Conservation (phyloP, 192 early-diverging fungal genomes). For the Phlyctochytrium arcticum region DNA sequence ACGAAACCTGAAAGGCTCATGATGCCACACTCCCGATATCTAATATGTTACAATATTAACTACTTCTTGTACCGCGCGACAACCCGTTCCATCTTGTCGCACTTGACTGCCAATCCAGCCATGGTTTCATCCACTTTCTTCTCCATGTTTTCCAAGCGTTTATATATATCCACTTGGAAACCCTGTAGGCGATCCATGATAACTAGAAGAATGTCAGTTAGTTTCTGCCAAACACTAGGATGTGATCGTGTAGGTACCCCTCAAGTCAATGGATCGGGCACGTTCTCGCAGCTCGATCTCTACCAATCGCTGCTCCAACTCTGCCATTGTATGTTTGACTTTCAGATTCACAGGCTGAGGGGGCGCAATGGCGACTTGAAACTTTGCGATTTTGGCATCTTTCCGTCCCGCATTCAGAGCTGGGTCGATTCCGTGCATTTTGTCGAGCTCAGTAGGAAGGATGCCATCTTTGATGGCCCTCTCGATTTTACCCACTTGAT, state of each 20-base stretch:
- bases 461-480: slow-evolving; percentile 48
- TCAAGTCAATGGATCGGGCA: slow-evolving; percentile 48
- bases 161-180: slow-evolving; percentile 46
- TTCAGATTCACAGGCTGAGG: slow-evolving; percentile 39
- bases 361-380: slow-evolving; percentile 36
- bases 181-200: slow-evolving; percentile 42
- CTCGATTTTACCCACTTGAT: slow-evolving; percentile 38
- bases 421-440: slow-evolving; percentile 57
- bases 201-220: slow-evolving; percentile 17
- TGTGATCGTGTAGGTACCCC: slow-evolving; percentile 21
- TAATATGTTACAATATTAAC: too few species aligned
- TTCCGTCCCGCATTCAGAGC: slow-evolving; percentile 36
- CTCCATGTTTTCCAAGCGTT: slow-evolving; percentile 45
- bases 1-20: too few species aligned
- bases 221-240: background rate
- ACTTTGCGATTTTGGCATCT: slow-evolving; percentile 49
- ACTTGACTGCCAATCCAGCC: slow-evolving; percentile 35
- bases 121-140: slow-evolving; percentile 45
- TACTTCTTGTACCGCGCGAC: slow-evolving; percentile 42
- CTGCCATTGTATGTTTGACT: slow-evolving; percentile 36
- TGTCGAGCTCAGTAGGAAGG: slow-evolving; percentile 46
- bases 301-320: slow-evolving; percentile 43
- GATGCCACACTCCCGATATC: too few species aligned
- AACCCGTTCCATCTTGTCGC: slow-evolving; percentile 44
- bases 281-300: slow-evolving; percentile 46